Evolutionary conservation across 805 yeast species (phyloP), one percentile per base, ranked within the genome.

Genomic region (Tetrapisispora iriomotensis): DNA sequence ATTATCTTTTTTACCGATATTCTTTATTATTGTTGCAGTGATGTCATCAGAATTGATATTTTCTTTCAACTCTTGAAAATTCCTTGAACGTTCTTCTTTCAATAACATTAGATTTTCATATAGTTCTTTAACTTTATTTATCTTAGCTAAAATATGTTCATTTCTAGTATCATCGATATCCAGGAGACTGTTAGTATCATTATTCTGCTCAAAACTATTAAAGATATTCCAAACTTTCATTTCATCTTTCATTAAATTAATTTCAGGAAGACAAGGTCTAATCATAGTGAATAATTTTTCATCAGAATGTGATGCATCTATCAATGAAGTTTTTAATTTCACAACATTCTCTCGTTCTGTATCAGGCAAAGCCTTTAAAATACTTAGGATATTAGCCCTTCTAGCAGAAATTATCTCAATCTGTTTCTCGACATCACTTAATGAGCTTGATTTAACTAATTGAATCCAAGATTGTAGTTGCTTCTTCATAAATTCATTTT

Each of bases 21-120:
- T 80, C 46, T 79, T 65, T 8, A 90, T 72, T 24, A 90, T 66
- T 10, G 79, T 66, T 38, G 80, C 78, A 0, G 95, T 80, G 36
- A 87, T 85, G 54, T 90, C 96, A 61, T 90, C 97, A 12, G 71
- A 68, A 50, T 79, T 92, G 25, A 83, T 77, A 35, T 73, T 72
- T 6, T 66, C 70, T 53, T 86, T 86, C 51, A 90, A 67, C 36
- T 78, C 84, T 2, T 68, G 68, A 26, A 83, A 65, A 2, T 80
- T 68, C 28, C 75, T 67, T 6, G 65, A 57, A 34, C 94, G 75
- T 55, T 83, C 92, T 24, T 71, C 65, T 49, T 77, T 77, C 42
- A 86, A 55, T 32, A 73, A 67, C 41, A 74, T 74, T 51, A 90
- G 67, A 40, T 78, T 79, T 35, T 73, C 74, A 33, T 81, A 63